Conservation (phyloP, 169 alveolate species). For the Babesia bigemina region DNA sequence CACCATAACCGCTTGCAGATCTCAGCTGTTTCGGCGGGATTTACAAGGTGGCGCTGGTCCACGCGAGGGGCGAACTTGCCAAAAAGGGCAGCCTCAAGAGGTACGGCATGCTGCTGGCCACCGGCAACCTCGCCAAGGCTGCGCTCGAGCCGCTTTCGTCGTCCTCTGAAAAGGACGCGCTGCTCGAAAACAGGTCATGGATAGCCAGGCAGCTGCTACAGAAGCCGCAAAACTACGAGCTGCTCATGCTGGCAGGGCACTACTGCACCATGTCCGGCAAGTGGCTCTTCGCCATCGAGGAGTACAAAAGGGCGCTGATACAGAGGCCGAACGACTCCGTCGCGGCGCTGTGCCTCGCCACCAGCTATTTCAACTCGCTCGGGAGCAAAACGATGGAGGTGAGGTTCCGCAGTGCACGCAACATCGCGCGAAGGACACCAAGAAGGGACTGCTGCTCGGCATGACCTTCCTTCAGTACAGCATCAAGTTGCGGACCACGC, state of each 20-base stretch:
- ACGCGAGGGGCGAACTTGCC: constrained; percentile 57
- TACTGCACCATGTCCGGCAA: constrained; percentile 74
- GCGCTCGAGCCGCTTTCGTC: constrained; percentile 61
- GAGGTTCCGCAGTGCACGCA: background rate
- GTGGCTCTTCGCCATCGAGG: constrained; percentile 77
- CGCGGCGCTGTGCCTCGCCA: constrained; percentile 72
- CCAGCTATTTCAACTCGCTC: constrained; percentile 67
- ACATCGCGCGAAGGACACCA: constrained; percentile 23
- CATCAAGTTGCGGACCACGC: constrained; percentile 22
- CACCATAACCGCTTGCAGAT: background rate
- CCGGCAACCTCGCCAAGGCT: constrained; percentile 65
- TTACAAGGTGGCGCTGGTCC: constrained; percentile 52
- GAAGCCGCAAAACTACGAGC: constrained; percentile 63
- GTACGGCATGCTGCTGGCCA: constrained; percentile 42
- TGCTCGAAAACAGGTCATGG: constrained; percentile 74
- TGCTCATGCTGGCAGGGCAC: constrained; percentile 73
- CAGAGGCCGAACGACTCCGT: constrained; percentile 66
- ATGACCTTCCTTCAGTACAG: constrained; percentile 50
- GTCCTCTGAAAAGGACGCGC: constrained; percentile 63
- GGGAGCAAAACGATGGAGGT: constrained; percentile 66
- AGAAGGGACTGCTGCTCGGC: constrained; percentile 54
- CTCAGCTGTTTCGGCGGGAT: constrained; percentile 64
- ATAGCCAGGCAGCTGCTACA: constrained; percentile 69
- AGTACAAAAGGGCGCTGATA: constrained; percentile 69
- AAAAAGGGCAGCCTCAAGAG: constrained; percentile 51